These are phyloP conservation scores for Apiospora saccharicola DNA, from an alignment of 2,329 filamentous ascomycete genomes.

Conservation along the genomic window DNA sequence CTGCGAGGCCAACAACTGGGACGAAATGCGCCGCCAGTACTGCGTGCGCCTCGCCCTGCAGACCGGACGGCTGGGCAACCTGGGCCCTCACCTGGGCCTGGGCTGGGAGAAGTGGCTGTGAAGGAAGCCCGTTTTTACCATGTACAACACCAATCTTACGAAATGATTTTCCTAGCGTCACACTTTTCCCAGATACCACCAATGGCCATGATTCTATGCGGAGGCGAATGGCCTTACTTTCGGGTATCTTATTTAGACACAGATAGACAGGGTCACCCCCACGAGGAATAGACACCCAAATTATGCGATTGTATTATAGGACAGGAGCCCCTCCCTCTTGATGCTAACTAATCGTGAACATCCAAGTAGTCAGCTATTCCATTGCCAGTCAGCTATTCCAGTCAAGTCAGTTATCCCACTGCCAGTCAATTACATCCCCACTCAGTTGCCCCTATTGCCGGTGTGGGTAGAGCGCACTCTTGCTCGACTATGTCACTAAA, in stretches of 20 bases:
- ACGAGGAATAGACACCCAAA: not conserved
- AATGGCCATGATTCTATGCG: not conserved
- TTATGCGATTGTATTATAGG: not conserved
- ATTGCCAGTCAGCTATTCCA: too few relatives aligned
- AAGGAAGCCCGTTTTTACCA: not conserved
- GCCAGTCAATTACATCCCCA: too few relatives aligned
- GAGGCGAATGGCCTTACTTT: not conserved
- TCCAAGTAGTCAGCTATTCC: too few relatives aligned
- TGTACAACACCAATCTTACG: not conserved
- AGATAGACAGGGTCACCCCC: not conserved
- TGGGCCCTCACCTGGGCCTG: not conserved
- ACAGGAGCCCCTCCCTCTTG: not conserved
- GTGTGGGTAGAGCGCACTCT: too few relatives aligned
- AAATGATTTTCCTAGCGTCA: not conserved
- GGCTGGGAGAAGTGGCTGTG: not conserved
- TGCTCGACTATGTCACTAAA: too few relatives aligned
- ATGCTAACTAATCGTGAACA: not conserved
- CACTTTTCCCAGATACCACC: not conserved
- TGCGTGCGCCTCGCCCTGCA: not conserved
- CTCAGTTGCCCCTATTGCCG: too few relatives aligned
- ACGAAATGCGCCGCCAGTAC: not conserved
- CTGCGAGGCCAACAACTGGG: not conserved
- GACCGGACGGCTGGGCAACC: not conserved
- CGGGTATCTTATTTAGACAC: not conserved
- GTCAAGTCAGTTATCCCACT: too few relatives aligned